Evolutionary conservation across 148 eudicot species (phyloP).

Genomic region (Pharnaceum exiguum): DNA sequence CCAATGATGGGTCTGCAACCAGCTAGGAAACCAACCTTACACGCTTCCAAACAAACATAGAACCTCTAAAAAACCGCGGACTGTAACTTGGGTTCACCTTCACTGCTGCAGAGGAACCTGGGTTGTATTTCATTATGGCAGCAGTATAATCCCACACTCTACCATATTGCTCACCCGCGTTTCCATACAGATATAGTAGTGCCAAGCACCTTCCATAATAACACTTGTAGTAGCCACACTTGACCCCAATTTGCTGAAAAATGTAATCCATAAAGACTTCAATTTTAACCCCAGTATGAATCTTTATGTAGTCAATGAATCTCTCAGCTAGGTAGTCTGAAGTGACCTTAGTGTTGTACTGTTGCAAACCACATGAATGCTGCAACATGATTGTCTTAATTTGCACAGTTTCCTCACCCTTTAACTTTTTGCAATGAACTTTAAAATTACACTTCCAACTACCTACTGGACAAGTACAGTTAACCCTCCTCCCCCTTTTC

Average conservation of each 20-base stretch:
- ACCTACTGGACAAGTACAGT: not conserved
- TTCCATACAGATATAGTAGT: not conserved
- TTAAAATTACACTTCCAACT: not conserved
- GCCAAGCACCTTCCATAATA: not conserved
- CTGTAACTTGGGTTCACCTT: not conserved
- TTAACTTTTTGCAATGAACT: not conserved
- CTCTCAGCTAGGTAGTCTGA: not conserved
- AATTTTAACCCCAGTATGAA: not conserved
- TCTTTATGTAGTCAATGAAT: not conserved
- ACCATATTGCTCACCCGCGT: not conserved
- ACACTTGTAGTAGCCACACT: not conserved
- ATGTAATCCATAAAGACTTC: not conserved
- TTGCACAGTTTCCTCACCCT: not conserved
- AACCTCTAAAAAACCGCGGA: not conserved
- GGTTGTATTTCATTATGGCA: not conserved
- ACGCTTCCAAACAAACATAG: slow-evolving; percentile 1
- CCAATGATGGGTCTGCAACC: slow-evolving; percentile 16
- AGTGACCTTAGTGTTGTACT: not conserved
- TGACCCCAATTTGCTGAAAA: not conserved
- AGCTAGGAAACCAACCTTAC: not conserved
- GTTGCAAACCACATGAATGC: not conserved
- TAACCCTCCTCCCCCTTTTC: not conserved
- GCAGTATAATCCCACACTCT: slow-evolving; percentile 7
- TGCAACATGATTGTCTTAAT: not conserved
- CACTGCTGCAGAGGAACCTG: not conserved